phyloP scores from a whole-genome alignment of 2,329 filamentous ascomycete species.

The Talaromyces sp. region DNA sequence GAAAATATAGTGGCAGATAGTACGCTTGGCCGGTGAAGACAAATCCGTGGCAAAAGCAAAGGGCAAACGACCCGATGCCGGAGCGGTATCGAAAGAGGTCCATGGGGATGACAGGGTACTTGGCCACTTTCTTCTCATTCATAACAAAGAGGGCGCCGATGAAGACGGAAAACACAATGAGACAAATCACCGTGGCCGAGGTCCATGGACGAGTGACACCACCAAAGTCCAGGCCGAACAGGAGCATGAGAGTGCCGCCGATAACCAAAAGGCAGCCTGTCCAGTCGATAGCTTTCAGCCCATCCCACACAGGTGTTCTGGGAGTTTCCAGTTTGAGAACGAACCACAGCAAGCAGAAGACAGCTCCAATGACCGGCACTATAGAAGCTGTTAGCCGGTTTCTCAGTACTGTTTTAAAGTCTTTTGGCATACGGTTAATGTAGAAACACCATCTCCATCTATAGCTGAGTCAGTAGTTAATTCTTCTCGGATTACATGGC shows the following conservation, averaged over 20 bases:
- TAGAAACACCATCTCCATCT: conserved; percentile 52
- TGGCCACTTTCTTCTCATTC: conserved; percentile 63
- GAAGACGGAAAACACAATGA: conserved; percentile 63
- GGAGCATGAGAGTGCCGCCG: conserved; percentile 71
- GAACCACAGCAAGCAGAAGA: conserved; percentile 50
- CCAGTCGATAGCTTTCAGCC: conserved; percentile 55
- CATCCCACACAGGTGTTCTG: conserved; percentile 47
- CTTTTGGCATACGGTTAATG: conserved; percentile 41
- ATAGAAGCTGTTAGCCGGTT: neutral
- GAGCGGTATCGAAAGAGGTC: conserved; percentile 56
- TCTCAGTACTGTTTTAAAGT: neutral
- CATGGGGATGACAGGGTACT: conserved; percentile 65
- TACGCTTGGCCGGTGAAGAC: conserved; percentile 66
- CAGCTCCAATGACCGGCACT: conserved; percentile 50
- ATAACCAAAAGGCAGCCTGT: conserved; percentile 54
- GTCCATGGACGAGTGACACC: conserved; percentile 66
- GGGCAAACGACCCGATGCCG: conserved; percentile 55
- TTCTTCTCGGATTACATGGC: neutral
- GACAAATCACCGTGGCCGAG: conserved; percentile 63
- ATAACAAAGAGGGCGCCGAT: conserved; percentile 58
- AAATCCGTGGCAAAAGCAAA: conserved; percentile 62
- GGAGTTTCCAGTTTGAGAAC: conserved; percentile 53
- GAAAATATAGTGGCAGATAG: conserved; percentile 72
- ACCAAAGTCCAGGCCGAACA: conserved; percentile 74
- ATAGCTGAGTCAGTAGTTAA: neutral